Evolutionary conservation across 164 flowering plant species (phyloP).

Genomic region (Buxus sempervirens): DNA sequence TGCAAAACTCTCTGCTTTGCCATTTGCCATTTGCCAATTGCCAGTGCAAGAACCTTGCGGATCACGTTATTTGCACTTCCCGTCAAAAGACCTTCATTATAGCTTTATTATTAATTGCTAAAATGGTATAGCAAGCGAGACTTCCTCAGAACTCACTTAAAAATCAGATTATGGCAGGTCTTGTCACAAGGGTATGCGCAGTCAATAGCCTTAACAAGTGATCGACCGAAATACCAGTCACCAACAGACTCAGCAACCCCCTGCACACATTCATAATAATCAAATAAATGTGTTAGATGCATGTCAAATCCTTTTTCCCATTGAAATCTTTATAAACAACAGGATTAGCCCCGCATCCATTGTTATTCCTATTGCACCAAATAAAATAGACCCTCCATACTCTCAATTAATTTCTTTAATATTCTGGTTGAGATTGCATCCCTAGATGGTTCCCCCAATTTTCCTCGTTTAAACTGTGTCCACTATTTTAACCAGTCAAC

Average conservation of each 20-base stretch:
- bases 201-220: conserved; percentile 45
- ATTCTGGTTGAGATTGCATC: too few species aligned
- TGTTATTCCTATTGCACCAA: too few species aligned
- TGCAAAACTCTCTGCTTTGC: too few species aligned
- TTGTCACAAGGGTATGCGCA: conserved; percentile 81
- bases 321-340: too few species aligned
- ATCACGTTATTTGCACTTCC: background rate
- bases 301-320: too few species aligned
- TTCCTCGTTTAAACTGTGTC: too few species aligned
- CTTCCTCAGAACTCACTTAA: conserved; percentile 34
- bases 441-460: too few species aligned
- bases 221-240: conserved; percentile 79
- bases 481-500: too few species aligned
- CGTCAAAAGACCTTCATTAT: conserved; percentile 1
- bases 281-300: background rate
- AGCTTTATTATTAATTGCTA: conserved; percentile 6
- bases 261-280: conserved; percentile 34
- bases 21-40: too few species aligned
- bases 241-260: conserved; percentile 72
- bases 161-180: conserved; percentile 65
- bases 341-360: too few species aligned
- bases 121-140: conserved; percentile 5
- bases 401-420: too few species aligned
- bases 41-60: background rate
- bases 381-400: too few species aligned